Percentiles rank a stretch among this genome's conserved stretches.
Conservation (phyloP, 2,329 filamentous ascomycete genomes). For the Rhynchosporium secalis region DNA sequence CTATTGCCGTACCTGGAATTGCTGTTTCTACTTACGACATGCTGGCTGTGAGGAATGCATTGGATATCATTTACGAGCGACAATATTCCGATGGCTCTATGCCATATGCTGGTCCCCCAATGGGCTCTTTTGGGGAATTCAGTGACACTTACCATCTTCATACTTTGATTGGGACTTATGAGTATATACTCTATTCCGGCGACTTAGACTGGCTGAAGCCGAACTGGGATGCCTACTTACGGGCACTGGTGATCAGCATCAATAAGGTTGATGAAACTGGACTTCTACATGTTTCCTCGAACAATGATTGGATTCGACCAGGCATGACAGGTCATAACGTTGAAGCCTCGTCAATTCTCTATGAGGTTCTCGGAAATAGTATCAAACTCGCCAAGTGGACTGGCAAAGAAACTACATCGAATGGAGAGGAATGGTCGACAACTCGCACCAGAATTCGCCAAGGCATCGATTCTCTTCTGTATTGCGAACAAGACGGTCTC, state of each 20-base stretch:
- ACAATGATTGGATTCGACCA: slow-evolving; percentile 36
- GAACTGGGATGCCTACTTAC: slow-evolving; percentile 52
- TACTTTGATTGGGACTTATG: slow-evolving; percentile 58
- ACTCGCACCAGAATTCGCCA: slow-evolving; percentile 23
- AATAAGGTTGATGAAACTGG: slow-evolving; percentile 46
- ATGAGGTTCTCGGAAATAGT: slow-evolving; percentile 43
- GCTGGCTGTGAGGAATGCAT: slow-evolving; percentile 49
- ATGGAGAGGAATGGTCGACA: slow-evolving; percentile 24
- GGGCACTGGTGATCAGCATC: slow-evolving; percentile 48
- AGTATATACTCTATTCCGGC: slow-evolving; percentile 59
- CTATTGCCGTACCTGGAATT: slow-evolving; percentile 54
- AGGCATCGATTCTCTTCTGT: slow-evolving; percentile 31
- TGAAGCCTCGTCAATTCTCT: slow-evolving; percentile 37
- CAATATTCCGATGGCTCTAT: slow-evolving; percentile 45
- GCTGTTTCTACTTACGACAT: slow-evolving; percentile 55
- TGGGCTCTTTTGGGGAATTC: slow-evolving; percentile 45
- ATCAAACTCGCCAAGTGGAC: slow-evolving; percentile 44
- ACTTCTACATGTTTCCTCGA: slow-evolving; percentile 36
- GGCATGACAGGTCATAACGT: slow-evolving; percentile 39
- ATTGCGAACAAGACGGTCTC: slow-evolving; percentile 45
- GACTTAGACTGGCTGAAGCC: slow-evolving; percentile 50
- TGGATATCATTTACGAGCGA: slow-evolving; percentile 49
- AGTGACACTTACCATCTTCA: slow-evolving; percentile 61
- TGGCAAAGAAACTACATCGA: slow-evolving; percentile 34
- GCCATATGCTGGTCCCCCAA: slow-evolving; percentile 53